Evolutionary conservation across 2,329 filamentous ascomycete genomes (phyloP), one percentile per base, ranked within the genome.

Genomic region (Ascochyta koolunga): DNA sequence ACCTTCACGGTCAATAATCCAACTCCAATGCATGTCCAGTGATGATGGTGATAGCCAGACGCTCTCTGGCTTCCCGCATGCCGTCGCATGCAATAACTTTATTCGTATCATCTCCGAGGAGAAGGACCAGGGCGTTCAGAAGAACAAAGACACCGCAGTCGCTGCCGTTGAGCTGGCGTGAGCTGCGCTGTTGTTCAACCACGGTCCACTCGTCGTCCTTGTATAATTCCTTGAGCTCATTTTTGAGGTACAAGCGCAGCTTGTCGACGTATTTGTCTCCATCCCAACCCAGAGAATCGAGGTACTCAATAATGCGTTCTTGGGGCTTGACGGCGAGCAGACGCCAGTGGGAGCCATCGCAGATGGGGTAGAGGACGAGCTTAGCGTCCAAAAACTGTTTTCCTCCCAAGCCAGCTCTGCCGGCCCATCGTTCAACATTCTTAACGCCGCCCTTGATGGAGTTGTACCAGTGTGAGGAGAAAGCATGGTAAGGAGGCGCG

Each of bases 101-200:
- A 1, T 50, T 60, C 6, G 72, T 69, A 6, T 76, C 70, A 11
- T 76, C 64, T 1, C 75, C 78, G 15, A 76, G 71, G 2, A 79
- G 73, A 27, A 79, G 65, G 50, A 86, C 89, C 41, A 91, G 82
- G 15, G 84, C 86, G 66, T 93, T 93, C 16, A 89, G 84, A 60
- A 90, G 85, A 13, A 87, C 84, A 69, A 91, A 90, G 3, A 91
- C 84, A n/a, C 90, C 90, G 62, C 90, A 93, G 69, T 93, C 90
- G 66, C 83, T 85, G 1, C 82, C 82, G 66, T 93, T 93, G 22
- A 76, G 79, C 70, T 93, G 89, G 2, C 48, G 42, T 4, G 59
- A 81, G 31, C 83, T 83, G 15, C 74, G 71, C 49, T 70, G 67
- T 38, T 81, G 78, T n/a, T 74, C 69, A 7, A 82, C 75, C 1